A percentile compares a stretch with the other conserved stretches of the same genome.
These are phyloP conservation scores for Saccharomycopsis selenospora DNA, from an alignment of 805 yeast species.

Conservation along the genomic window DNA sequence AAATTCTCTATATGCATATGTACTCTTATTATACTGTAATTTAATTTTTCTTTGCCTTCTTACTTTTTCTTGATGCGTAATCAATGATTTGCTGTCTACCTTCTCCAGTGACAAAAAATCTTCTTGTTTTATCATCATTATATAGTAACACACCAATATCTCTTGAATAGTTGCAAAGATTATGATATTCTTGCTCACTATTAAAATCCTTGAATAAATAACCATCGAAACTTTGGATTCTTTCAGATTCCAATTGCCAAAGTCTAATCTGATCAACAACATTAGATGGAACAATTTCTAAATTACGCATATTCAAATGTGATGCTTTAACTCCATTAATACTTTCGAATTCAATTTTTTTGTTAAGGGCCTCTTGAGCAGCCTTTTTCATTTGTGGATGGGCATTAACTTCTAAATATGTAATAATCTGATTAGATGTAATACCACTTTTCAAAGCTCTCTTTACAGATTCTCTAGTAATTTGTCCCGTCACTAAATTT, in stretches of 20 bases:
- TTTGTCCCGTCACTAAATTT: constrained; percentile 88
- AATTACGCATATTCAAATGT: constrained; percentile 17
- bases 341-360: constrained; percentile 57
- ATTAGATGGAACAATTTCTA: constrained; percentile 71
- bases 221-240: constrained; percentile 83
- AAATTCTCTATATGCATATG: no score
- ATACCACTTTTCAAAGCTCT: constrained; percentile 81
- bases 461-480: constrained; percentile 87
- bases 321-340: constrained; percentile 38
- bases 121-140: constrained; percentile 62
- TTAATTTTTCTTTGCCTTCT: constrained; percentile 14
- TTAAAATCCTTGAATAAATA: constrained; percentile 82
- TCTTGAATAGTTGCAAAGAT: constrained; percentile 66
- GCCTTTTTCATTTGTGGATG: constrained; percentile 81
- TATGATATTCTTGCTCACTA: constrained; percentile 66
- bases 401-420: constrained; percentile 84
- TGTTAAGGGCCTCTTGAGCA: constrained; percentile 63
- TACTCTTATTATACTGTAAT: no score
- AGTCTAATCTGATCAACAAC: constrained; percentile 93
- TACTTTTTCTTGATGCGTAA: constrained; percentile 58
- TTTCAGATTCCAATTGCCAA: constrained; percentile 94
- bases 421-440: constrained; percentile 88
- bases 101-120: constrained; percentile 80
- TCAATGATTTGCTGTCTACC: constrained; percentile 90
- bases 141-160: constrained; percentile 91